These are phyloP conservation scores for Aspergillus sp. DNA, from an alignment of 2,329 filamentous ascomycete genomes.

Conservation along the genomic window DNA sequence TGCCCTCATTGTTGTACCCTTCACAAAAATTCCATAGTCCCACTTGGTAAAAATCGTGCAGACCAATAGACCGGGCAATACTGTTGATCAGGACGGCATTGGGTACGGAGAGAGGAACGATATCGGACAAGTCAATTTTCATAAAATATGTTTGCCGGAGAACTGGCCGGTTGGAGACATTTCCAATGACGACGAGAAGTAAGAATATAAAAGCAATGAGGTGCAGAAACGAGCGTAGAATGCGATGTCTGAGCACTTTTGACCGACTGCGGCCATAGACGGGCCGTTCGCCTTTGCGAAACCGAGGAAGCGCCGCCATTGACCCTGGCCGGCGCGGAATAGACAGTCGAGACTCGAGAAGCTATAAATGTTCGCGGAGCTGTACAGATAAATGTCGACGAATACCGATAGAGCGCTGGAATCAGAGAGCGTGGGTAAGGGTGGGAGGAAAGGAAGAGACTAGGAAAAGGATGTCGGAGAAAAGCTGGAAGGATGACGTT, in stretches of 20 bases:
- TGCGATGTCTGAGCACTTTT: slow-evolving; percentile 60
- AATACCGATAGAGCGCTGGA: neutral
- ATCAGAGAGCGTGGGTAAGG: neutral
- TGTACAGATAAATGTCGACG: neutral
- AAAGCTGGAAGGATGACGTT: neutral
- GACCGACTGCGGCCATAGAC: slow-evolving; percentile 34
- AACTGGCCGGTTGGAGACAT: slow-evolving; percentile 65
- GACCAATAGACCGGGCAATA: slow-evolving; percentile 80
- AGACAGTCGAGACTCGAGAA: neutral
- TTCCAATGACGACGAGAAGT: slow-evolving; percentile 79
- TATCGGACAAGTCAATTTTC: slow-evolving; percentile 78
- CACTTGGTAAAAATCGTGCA: slow-evolving; percentile 94
- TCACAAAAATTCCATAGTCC: slow-evolving; percentile 93
- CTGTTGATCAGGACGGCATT: slow-evolving; percentile 80
- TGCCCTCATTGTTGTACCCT: slow-evolving; percentile 71
- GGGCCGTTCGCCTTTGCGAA: slow-evolving; percentile 32
- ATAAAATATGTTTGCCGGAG: slow-evolving; percentile 80
- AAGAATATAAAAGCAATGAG: slow-evolving; percentile 77
- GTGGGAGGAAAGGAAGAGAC: neutral
- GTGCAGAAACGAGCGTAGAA: slow-evolving; percentile 71
- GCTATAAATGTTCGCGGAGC: slow-evolving; percentile 4
- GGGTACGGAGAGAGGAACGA: slow-evolving; percentile 74
- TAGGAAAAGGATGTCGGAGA: neutral
- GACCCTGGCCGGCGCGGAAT: slow-evolving; percentile 1
- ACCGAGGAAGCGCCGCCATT: slow-evolving; percentile 34